Base-by-base conservation (phyloP, 2,329 filamentous ascomycete species). In the Fusarium ramigenum region DNA sequence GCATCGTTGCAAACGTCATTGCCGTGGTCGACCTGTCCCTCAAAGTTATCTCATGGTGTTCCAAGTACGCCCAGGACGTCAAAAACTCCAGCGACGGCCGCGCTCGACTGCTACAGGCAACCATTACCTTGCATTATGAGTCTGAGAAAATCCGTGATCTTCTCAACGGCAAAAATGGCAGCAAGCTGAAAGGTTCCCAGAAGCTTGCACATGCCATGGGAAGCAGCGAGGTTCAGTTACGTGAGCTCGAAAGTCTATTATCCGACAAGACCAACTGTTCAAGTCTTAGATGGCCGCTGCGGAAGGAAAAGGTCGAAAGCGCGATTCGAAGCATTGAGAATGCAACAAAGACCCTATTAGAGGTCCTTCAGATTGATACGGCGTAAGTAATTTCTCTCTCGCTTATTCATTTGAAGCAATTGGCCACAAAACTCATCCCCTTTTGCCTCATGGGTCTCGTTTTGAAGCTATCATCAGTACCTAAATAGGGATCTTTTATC, bases 31-130 rank as follows among this genome's bases (percentile, higher is more conserved):
- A 63, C 1, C 2, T 63, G 4, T 65, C 59, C 10, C 39, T 65
- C 7, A 54, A 65, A 7, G 59, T 65, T 2, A 46, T 65, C 3
- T 39, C 39, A 1, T 44, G 28, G 32, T 84, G 81, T 58, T 76
- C 75, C 25, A 73, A 82, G 54, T 84, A 84, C 69, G 82, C 76
- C 10, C 70, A 75, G 57, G 75, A 79, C 4, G 79, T 82, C 43
- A 78, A 79, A 63, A 50, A 75, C 56, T 79, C 80, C 10, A 70
- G 75, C 64, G 68, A 75, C 1, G 75, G 82, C 25, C 82, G 84
- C 60, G 70, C 76, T 47, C 78, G 77, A n/a, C 71, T 85, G 0
- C 69, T 77, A 21, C 40, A 60, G 42, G 79, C 81, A 62, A 54
- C 9, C 0, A 40, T 47, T 3, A 36, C 19, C 1, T 11, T 61